These are phyloP conservation scores for Paragyromitra xinjiangensis DNA, from an alignment of 495 filamentous ascomycete genomes.

Conservation along the genomic window DNA sequence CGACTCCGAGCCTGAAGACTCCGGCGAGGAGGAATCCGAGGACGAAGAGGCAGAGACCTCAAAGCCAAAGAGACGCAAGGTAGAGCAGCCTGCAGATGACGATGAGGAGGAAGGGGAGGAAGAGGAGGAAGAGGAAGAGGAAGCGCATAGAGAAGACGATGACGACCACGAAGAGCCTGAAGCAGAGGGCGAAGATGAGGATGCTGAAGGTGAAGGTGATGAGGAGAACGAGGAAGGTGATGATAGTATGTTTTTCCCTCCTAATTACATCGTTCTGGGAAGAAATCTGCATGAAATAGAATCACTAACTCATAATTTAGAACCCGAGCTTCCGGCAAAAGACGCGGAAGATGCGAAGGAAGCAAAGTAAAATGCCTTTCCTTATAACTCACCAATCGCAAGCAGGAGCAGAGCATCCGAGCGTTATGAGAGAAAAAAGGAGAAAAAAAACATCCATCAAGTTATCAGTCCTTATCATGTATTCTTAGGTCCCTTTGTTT, in stretches of 20 bases:
- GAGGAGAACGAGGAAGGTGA: slow-evolving; percentile 28
- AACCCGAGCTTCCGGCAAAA: slow-evolving; percentile 12
- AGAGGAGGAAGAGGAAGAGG: slow-evolving; percentile 49
- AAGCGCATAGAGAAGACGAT: not conserved
- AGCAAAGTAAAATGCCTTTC: not conserved
- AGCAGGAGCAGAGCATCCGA: not conserved
- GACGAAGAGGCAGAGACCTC: slow-evolving; percentile 45
- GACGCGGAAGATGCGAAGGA: slow-evolving; percentile 18
- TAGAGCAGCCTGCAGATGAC: slow-evolving; percentile 49
- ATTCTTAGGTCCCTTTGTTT: slow-evolving; percentile 27
- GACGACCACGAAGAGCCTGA: slow-evolving; percentile 44
- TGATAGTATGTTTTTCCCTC: slow-evolving; percentile 34
- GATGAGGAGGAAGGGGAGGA: slow-evolving; percentile 43
- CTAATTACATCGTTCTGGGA: not conserved
- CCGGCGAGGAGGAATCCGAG: slow-evolving; percentile 44
- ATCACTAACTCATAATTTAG: slow-evolving; percentile 11
- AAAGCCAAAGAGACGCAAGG: slow-evolving; percentile 52
- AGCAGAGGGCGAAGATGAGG: slow-evolving; percentile 48
- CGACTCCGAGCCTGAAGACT: slow-evolving; percentile 55
- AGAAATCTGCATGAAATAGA: not conserved
- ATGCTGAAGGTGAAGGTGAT: slow-evolving; percentile 46
- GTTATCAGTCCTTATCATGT: slow-evolving; percentile 28
- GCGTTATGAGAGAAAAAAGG: slow-evolving; percentile 3
- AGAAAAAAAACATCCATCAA: not conserved
- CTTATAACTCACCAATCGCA: not conserved